Base-by-base conservation (phyloP, 2,329 filamentous ascomycete species). In the Aspergillus transmontanensis region DNA sequence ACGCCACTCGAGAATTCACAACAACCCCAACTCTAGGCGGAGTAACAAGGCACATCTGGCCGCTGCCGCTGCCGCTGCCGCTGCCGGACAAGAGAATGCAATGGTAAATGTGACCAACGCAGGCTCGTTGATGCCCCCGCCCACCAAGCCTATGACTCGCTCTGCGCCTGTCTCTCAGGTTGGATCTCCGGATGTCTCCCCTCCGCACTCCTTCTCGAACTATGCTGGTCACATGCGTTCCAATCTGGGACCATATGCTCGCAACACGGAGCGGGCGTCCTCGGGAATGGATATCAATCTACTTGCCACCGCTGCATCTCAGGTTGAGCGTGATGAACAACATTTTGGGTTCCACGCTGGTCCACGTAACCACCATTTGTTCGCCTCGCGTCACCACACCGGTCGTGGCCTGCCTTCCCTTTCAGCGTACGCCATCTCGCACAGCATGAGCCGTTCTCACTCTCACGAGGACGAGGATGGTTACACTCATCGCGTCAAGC, bases 1-100 rank as follows among this genome's bases (percentile, higher is more conserved):
- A 66, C 90, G 94, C 65, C 94, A 99, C 82, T 97, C 94, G 77
- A 88, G 94, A 78, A 99, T 99, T 82, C 94, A 99, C 87, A 97
- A 92, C 87, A 99, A 98, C 82, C 94, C 95, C 63, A 98, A 98
- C 85, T 97, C 94, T 62, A 87, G 95, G 76, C 86, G 94, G 75
- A 94, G 93, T 69, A 96, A 96, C 85, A 97, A 97, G 84, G 88
- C 88, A 64, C 84, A 85, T 64, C 82, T 86, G 60, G 86, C 86
- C n/a, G 84, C 85, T 14, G 83, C 84, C 16, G 84, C 86, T 11
- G 83, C 84, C 4, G 84, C 84, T 1, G 84, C 83, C 3, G 83
- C 85, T 16, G 80, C 82, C 23, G 78, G 77, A 56, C 83, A 87
- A 66, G 85, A 87, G 67, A 80, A 81, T 58, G 76, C 76, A 45